Conservation (phyloP, 108 stramenopile genomes). For the Schizochytrium sp. region DNA sequence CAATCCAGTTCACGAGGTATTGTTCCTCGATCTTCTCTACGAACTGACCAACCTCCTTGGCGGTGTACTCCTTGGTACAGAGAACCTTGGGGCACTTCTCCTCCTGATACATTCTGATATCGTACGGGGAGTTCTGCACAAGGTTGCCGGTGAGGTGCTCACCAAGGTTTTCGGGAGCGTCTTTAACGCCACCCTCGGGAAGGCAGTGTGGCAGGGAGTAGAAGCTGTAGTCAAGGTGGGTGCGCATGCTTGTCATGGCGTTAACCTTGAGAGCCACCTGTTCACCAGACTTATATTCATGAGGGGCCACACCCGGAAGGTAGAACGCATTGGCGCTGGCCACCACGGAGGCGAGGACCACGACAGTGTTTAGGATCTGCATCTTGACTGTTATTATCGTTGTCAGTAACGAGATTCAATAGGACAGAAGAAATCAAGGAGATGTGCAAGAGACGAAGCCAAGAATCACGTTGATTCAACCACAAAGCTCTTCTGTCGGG, state of each 20-base stretch:
- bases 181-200: slow-evolving; percentile 80
- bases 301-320: slow-evolving; percentile 66
- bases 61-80: slow-evolving; percentile 85
- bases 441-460: too few species aligned
- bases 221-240: slow-evolving; percentile 94
- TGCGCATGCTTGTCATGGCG: slow-evolving; percentile 75
- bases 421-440: too few species aligned
- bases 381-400: too few species aligned
- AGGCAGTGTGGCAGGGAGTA: slow-evolving; percentile 94
- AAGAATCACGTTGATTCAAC: too few species aligned
- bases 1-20: slow-evolving; percentile 98
- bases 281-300: slow-evolving; percentile 41
- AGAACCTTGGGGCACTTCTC: slow-evolving; percentile 88
- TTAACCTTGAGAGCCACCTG: slow-evolving; percentile 76
- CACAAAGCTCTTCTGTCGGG: too few species aligned
- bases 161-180: slow-evolving; percentile 91
- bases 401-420: too few species aligned
- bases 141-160: slow-evolving; percentile 96
- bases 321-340: slow-evolving; percentile 63
- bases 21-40: slow-evolving; percentile 89
- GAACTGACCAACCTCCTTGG: slow-evolving; percentile 88
- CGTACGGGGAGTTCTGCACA: slow-evolving; percentile 95
- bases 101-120: slow-evolving; percentile 92
- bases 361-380: background rate
- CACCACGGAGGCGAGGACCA: background rate